A percentile compares a stretch with the other conserved stretches of the same genome.
Conservation (phyloP, 2,329 filamentous ascomycete species). For the Fusarium sulawesiense region DNA sequence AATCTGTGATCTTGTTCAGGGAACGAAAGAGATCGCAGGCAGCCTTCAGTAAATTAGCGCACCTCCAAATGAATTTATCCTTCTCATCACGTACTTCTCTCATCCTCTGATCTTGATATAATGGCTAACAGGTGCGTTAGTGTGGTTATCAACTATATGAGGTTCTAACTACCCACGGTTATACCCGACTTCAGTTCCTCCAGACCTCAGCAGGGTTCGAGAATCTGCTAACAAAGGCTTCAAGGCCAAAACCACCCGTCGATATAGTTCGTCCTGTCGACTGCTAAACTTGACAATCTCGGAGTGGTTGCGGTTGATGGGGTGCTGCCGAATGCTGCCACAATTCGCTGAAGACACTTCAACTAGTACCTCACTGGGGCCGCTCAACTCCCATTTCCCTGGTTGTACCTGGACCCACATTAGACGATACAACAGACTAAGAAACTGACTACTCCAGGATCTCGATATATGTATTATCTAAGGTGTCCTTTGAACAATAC, state of each 20-base stretch:
- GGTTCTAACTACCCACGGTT: too few species aligned
- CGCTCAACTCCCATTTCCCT: not conserved
- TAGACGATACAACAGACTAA: not conserved
- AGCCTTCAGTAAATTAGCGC: not conserved
- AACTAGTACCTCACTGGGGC: not conserved
- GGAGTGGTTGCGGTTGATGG: not conserved
- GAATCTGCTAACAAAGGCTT: not conserved
- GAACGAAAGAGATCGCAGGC: not conserved
- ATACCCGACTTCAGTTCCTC: too few species aligned
- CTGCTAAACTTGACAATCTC: slow-evolving; percentile 5
- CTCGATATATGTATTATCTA: too few species aligned
- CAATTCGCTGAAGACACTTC: not conserved
- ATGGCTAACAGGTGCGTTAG: too few species aligned
- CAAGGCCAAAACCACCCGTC: accelerated
- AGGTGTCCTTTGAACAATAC: too few species aligned
- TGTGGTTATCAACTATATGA: too few species aligned
- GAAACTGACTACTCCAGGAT: too few species aligned
- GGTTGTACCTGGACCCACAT: accelerated
- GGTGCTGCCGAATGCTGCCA: not conserved
- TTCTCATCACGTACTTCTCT: not conserved
- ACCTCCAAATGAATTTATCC: too few species aligned
- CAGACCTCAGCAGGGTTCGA: too few species aligned
- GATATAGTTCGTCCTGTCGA: not conserved
- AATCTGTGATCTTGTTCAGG: slow-evolving; percentile 2
- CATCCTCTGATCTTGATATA: not conserved